Conservation (phyloP, 805 yeast species). For the Scheffersomyces lignosus region DNA sequence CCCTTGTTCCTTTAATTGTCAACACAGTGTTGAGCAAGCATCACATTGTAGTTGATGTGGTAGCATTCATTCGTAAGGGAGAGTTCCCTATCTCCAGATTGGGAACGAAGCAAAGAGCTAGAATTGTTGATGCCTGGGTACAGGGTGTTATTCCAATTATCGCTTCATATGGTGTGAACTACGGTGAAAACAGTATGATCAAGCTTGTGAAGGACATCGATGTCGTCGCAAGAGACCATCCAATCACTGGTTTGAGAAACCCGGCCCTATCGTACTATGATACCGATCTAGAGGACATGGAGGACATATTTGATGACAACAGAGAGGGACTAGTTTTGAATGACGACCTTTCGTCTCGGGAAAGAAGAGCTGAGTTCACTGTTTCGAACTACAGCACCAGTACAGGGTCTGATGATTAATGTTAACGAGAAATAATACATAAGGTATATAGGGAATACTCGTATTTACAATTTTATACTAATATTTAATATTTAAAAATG, state of each 20-base stretch:
- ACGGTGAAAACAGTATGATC: conserved; percentile 66
- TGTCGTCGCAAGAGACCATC: conserved; percentile 37
- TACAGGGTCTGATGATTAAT: conserved; percentile 3
- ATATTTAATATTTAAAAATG: too few species aligned
- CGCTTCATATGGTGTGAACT: conserved; percentile 52
- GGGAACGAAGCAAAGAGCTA: conserved; percentile 74
- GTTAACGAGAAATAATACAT: not conserved
- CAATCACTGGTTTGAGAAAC: conserved; percentile 39
- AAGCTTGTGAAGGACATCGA: conserved; percentile 59
- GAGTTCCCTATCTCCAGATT: conserved; percentile 69
- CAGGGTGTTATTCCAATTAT: conserved; percentile 44
- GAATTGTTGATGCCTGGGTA: conserved; percentile 57
- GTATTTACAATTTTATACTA: too few species aligned
- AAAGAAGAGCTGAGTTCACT: conserved; percentile 12
- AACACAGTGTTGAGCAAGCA: conserved; percentile 77
- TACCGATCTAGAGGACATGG: conserved; percentile 16
- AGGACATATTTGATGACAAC: conserved; percentile 32
- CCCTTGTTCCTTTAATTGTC: conserved; percentile 80
- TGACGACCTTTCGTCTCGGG: conserved; percentile 5
- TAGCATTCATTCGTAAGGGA: conserved; percentile 70
- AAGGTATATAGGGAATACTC: not conserved
- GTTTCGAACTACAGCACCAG: conserved; percentile 10
- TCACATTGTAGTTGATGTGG: conserved; percentile 78
- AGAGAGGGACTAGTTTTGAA: conserved; percentile 33
- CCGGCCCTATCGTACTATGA: conserved; percentile 46